Conservation (phyloP, 768 basidiomycete species). For the Lanmaoa rubissima region DNA sequence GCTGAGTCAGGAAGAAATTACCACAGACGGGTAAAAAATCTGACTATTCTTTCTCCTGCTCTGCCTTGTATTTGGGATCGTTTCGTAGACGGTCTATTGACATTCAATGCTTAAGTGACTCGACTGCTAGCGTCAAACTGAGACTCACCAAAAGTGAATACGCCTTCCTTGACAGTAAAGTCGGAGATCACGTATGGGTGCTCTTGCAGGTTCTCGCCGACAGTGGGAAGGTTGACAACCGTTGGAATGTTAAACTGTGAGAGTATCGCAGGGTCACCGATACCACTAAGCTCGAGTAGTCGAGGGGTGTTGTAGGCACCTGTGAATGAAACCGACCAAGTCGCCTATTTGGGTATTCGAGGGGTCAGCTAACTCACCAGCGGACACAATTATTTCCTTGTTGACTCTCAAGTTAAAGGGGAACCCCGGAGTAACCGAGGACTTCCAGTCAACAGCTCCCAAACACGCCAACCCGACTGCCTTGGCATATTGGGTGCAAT, state of each 20-base stretch:
- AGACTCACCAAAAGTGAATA: constrained; percentile 15
- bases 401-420: neutral
- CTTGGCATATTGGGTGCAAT: neutral
- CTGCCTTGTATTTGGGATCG: constrained; percentile 7
- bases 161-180: constrained; percentile 12
- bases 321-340: neutral
- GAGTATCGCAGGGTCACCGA: constrained; percentile 15
- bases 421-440: neutral
- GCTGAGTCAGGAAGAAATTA: neutral
- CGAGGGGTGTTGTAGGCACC: constrained; percentile 19
- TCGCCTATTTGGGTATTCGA: neutral
- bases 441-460: constrained; percentile 12
- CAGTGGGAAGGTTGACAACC: constrained; percentile 14
- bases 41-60: constrained; percentile 17
- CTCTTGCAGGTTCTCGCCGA: constrained; percentile 22
- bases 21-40: neutral
- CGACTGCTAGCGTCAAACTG: neutral
- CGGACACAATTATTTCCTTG: constrained; percentile 8
- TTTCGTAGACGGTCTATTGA: constrained; percentile 12
- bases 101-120: neutral
- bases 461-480: constrained; percentile 13
- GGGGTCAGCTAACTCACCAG: neutral
- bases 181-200: constrained; percentile 11
- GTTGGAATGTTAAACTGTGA: constrained; percentile 7
- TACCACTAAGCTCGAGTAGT: constrained; percentile 19